A percentile compares a stretch with the other conserved stretches of the same genome.
Conservation (phyloP, 257 asterid genomes). For the Solanum ossicruentum region DNA sequence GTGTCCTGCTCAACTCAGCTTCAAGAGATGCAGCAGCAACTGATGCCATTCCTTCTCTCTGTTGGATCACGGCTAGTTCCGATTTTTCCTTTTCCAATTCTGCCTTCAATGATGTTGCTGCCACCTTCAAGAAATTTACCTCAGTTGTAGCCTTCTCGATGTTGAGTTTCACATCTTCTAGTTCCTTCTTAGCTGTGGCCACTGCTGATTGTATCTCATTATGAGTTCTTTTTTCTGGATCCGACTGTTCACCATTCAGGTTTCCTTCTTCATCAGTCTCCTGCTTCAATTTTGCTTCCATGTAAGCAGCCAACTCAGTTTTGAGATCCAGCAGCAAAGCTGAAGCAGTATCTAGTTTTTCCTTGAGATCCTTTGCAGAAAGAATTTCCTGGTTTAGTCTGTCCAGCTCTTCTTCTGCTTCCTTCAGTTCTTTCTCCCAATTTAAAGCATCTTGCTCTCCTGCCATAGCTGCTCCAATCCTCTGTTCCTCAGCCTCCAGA, state of each 20-base stretch:
- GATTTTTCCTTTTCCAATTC: conserved; percentile 57
- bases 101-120: conserved; percentile 44
- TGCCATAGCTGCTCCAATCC: conserved; percentile 71
- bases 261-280: conserved; percentile 25
- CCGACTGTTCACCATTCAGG: conserved; percentile 16
- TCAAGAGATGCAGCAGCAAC: conserved; percentile 75
- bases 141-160: conserved; percentile 50
- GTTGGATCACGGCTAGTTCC: conserved; percentile 42
- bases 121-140: conserved; percentile 56
- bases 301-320: conserved; percentile 66
- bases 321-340: conserved; percentile 48
- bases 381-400: conserved; percentile 33
- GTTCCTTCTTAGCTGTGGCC: conserved; percentile 54
- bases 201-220: conserved; percentile 40
- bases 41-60: conserved; percentile 84
- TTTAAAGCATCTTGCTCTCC: conserved; percentile 61
- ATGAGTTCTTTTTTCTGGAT: conserved; percentile 36
- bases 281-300: conserved; percentile 39
- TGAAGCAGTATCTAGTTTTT: conserved; percentile 52
- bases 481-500: conserved; percentile 83
- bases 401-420: conserved; percentile 60
- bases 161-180: conserved; percentile 59
- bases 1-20: conserved; percentile 49
- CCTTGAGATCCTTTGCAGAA: conserved; percentile 46
- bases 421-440: conserved; percentile 73